phyloP scores from a whole-genome alignment of 2,329 filamentous ascomycete genomes.

The Penicillium janthinellum region DNA sequence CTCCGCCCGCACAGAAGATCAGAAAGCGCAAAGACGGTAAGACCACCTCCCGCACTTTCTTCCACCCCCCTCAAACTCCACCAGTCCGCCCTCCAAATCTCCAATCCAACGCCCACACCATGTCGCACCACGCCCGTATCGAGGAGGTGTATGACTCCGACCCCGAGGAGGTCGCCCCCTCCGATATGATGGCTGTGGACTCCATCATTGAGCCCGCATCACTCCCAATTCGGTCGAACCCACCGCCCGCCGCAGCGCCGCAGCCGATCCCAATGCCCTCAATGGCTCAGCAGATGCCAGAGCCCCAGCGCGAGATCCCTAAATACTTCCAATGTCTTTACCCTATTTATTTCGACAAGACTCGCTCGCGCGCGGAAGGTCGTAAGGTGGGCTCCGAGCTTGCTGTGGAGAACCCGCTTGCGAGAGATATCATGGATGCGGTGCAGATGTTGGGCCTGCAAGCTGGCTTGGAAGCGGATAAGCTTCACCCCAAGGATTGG shows the following conservation, averaged over 20 bases:
- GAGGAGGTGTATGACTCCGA: slow-evolving; percentile 94
- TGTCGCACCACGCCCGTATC: slow-evolving; percentile 79
- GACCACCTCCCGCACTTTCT: slow-evolving; percentile 26
- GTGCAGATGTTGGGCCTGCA: slow-evolving; percentile 66
- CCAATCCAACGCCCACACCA: slow-evolving; percentile 43
- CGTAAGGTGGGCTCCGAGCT: slow-evolving; percentile 72
- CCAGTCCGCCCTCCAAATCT: background rate
- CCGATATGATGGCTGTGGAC: slow-evolving; percentile 54
- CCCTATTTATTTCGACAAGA: slow-evolving; percentile 89
- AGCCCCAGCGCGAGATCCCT: slow-evolving; percentile 58
- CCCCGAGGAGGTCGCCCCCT: slow-evolving; percentile 82
- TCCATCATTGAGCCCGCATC: slow-evolving; percentile 40
- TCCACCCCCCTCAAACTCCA: slow-evolving; percentile 8
- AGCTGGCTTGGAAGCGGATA: slow-evolving; percentile 82
- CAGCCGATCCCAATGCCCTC: background rate
- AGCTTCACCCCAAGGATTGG: slow-evolving; percentile 96
- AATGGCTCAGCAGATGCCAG: slow-evolving; percentile 30
- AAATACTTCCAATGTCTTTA: slow-evolving; percentile 87
- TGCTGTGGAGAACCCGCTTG: slow-evolving; percentile 82
- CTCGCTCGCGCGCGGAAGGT: slow-evolving; percentile 68
- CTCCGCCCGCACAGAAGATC: slow-evolving; percentile 20
- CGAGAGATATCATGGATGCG: slow-evolving; percentile 86
- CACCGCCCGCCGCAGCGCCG: slow-evolving; percentile 11
- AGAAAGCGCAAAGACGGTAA: slow-evolving; percentile 1
- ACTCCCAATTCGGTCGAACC: slow-evolving; percentile 3